phyloP scores from a whole-genome alignment of 805 yeast genomes.

The Cyberlindnera subsufficiens region DNA sequence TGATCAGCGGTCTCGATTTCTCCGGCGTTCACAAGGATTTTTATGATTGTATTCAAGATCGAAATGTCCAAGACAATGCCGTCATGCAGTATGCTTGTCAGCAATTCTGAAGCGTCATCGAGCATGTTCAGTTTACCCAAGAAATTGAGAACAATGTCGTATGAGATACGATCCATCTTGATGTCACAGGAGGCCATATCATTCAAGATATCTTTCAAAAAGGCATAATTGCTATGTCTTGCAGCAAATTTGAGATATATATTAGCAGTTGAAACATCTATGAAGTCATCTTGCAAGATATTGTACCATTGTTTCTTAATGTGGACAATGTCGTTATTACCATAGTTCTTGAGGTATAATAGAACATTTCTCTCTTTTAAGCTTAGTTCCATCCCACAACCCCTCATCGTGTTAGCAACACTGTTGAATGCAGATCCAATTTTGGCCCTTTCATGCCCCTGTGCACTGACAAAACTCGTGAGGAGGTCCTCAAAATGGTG shows the following conservation, averaged over 20 bases:
- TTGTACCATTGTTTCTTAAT: slow-evolving; percentile 6
- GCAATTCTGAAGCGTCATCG: background rate
- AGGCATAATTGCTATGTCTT: slow-evolving; percentile 8
- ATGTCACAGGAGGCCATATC: slow-evolving; percentile 14
- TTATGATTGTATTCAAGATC: slow-evolving; percentile 4
- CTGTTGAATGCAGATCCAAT: background rate
- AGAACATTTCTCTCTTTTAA: slow-evolving; percentile 23
- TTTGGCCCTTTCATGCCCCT: slow-evolving; percentile 7
- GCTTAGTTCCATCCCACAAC: slow-evolving; percentile 25
- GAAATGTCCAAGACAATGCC: slow-evolving; percentile 9
- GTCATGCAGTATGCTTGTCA: slow-evolving; percentile 3
- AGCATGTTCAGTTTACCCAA: slow-evolving; percentile 5
- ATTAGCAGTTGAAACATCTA: slow-evolving; percentile 21
- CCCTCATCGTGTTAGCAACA: slow-evolving; percentile 18
- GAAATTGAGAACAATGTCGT: slow-evolving; percentile 16
- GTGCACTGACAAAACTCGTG: slow-evolving; percentile 11
- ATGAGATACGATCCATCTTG: slow-evolving; percentile 27
- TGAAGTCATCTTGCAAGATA: background rate
- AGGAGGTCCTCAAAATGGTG: slow-evolving; percentile 28
- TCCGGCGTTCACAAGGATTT: slow-evolving; percentile 4
- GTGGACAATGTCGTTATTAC: slow-evolving; percentile 1
- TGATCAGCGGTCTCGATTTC: slow-evolving; percentile 5
- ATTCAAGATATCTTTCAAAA: slow-evolving; percentile 11
- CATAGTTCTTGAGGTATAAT: slow-evolving; percentile 15
- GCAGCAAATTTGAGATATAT: slow-evolving; percentile 24